Evolutionary conservation across 1,284 basidiomycete genomes (phyloP).

Genomic region (Cryptococcus jaspeensis): DNA sequence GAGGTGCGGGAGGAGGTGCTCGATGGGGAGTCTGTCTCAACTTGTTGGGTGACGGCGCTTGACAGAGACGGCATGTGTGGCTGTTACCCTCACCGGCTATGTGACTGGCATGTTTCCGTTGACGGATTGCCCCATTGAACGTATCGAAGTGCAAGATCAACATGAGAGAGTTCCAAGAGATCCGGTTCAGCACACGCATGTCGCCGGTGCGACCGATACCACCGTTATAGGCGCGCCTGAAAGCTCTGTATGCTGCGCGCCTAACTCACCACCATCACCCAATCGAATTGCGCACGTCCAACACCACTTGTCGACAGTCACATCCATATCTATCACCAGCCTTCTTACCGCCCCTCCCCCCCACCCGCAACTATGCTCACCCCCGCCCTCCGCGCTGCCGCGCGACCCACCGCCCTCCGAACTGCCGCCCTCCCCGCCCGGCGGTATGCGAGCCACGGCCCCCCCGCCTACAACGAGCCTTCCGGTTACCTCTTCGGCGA

Average conservation of each 20-base stretch:
- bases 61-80: background rate
- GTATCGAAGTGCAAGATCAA: too few relatives aligned
- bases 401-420: conserved; percentile 9
- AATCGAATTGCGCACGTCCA: background rate
- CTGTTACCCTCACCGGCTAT: background rate
- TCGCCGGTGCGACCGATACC: too few relatives aligned
- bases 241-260: background rate
- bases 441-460: conserved; percentile 65
- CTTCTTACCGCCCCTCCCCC: background rate
- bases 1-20: background rate
- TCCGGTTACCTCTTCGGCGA: conserved; percentile 84
- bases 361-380: conserved; percentile 5
- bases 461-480: conserved; percentile 82
- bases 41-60: background rate
- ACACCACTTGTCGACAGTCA: background rate
- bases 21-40: too few relatives aligned
- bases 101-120: too few relatives aligned
- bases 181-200: too few relatives aligned
- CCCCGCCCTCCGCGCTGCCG: conserved; percentile 3
- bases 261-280: background rate
- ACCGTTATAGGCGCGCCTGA: too few relatives aligned
- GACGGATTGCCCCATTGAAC: too few relatives aligned
- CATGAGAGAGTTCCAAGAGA: too few relatives aligned
- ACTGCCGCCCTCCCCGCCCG: background rate
- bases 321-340: background rate